Evolutionary conservation across 78 protist genomes (phyloP), one percentile per base, ranked within the genome.

Genomic region (Trichosphaerium sp.): DNA sequence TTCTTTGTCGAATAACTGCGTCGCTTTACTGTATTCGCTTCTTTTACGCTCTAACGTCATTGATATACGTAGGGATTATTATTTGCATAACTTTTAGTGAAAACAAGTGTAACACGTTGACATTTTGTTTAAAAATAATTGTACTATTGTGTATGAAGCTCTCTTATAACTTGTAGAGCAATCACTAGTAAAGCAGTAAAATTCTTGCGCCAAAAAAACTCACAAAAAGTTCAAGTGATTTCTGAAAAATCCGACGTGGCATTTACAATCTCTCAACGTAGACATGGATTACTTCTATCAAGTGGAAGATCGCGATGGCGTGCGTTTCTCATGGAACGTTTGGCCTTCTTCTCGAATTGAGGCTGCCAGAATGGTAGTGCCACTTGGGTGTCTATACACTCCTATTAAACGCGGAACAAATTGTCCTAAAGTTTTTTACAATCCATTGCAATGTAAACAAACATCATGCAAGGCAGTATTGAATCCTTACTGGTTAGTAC

Each of bases 331-430:
- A 4, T 93, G 92, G 94, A 91, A 88, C 64, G 78, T 59, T n/a
- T 81, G 66, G 74, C 87, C 87, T 49, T 52, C 80, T 12, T 40
- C 75, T 15, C 49, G 66, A 44, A 74, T 75, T n/a, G 82, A 83
- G 29, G 88, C 92, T 12, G 83, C 87, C 18, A 71, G 88, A 14
- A 48, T 89, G 57, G 80, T 95, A 1, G 91, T 95, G 15, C 97
- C 97, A 26, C 65, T 94, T 6, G 95, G 90, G 29, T 65, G 88
- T 44, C n/a, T 86, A 40, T 94, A 90, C 71, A 82, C 98, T n/a
- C 98, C 98, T 23, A 66, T 95, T 42, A 84, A 82, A 43, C 57
- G 47, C 65, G 75, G 70, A n/a, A 48, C 60, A 4, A 74, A 62
- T 14, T 40, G 74, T 44, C 68, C 87, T 2, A 71, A 74, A 18